Conservation (phyloP, 148 eudicot genomes). For the Fallopia convolvulus region DNA sequence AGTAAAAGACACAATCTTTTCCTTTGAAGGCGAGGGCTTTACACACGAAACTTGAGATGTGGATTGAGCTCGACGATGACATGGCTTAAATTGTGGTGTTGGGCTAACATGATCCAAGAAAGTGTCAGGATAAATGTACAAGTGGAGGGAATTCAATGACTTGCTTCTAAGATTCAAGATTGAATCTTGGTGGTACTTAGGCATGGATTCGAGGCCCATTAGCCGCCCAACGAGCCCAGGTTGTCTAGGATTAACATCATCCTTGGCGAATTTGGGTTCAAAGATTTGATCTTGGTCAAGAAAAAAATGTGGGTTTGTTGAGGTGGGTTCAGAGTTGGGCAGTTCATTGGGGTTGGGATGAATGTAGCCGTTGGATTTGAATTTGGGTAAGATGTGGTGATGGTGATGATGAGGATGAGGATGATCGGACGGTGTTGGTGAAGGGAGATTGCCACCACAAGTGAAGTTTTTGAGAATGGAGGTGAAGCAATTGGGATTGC, state of each 20-base stretch:
- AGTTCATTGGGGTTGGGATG: background rate
- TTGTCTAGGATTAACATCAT: background rate
- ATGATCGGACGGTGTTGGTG: background rate
- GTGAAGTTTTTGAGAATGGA: background rate
- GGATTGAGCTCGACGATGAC: background rate
- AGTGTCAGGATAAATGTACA: slow-evolving; percentile 14
- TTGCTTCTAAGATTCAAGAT: slow-evolving; percentile 39
- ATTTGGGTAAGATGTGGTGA: background rate
- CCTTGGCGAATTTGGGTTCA: background rate
- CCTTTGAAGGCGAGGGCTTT: background rate
- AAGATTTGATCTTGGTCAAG: background rate
- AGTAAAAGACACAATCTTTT: background rate
- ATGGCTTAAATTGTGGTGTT: background rate
- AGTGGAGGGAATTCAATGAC: slow-evolving; percentile 35
- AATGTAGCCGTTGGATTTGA: slow-evolving; percentile 2
- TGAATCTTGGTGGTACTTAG: slow-evolving; percentile 19
- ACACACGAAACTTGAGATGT: background rate
- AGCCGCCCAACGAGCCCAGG: slow-evolving; percentile 56
- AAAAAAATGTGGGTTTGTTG: background rate
- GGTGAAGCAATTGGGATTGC: background rate
- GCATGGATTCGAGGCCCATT: slow-evolving; percentile 65
- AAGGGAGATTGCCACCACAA: background rate
- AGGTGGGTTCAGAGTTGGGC: background rate
- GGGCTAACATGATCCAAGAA: slow-evolving; percentile 10
- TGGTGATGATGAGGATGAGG: too few species aligned